Evolutionary conservation across 345 rosid species (phyloP).

Genomic region (Adansonia digitata): DNA sequence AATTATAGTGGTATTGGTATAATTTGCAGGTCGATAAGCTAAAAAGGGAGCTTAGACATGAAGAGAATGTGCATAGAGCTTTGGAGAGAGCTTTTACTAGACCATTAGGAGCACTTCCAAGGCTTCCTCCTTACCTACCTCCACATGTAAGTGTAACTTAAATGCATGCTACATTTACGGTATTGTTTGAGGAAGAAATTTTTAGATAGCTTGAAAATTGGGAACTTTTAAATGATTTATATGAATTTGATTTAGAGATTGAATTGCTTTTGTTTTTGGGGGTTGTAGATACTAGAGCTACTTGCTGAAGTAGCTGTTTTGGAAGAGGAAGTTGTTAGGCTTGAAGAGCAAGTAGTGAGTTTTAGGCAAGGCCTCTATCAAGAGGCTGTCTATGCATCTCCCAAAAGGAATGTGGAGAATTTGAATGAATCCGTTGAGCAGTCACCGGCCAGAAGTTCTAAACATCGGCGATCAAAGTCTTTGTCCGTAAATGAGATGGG

Average conservation of each 20-base stretch:
- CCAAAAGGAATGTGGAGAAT: constrained; percentile 57
- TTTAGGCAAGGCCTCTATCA: constrained; percentile 84
- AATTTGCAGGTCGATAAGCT: constrained; percentile 79
- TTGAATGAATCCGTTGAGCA: constrained; percentile 38
- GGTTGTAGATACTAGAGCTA: constrained; percentile 80
- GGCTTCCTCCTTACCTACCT: constrained; percentile 94
- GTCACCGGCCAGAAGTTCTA: constrained; percentile 41
- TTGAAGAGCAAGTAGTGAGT: constrained; percentile 88
- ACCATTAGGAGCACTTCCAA: constrained; percentile 94
- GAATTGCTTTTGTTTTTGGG: constrained; percentile 1
- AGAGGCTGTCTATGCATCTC: constrained; percentile 69
- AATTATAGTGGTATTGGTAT: neutral
- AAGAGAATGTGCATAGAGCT: constrained; percentile 97
- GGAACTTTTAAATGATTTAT: neutral
- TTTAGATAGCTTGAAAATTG: neutral
- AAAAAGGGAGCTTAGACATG: constrained; percentile 87
- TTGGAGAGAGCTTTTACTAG: constrained; percentile 89
- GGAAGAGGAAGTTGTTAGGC: constrained; percentile 93
- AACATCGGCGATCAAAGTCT: constrained; percentile 75
- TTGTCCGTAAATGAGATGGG: constrained; percentile 54
- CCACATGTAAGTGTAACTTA: constrained; percentile 52
- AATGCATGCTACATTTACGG: neutral
- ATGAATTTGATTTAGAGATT: constrained; percentile 12
- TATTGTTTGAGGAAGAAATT: neutral
- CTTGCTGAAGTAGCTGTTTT: constrained; percentile 98